phyloP scores from a whole-genome alignment of 2,329 filamentous ascomycete species.

The Fusarium lateritium region DNA sequence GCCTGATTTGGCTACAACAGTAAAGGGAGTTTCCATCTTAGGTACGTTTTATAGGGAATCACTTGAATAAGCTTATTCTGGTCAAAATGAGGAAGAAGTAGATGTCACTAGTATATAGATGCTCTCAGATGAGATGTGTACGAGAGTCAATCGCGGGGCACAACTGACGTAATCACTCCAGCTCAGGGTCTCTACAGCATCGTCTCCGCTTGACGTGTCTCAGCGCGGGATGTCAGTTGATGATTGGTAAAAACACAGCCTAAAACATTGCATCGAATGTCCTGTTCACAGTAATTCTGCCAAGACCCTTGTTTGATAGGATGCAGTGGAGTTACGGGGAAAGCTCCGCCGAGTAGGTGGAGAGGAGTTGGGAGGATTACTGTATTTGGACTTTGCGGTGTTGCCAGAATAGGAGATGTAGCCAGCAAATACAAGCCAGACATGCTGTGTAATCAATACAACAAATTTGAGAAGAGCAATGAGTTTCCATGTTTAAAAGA shows the following conservation, averaged over 20 bases:
- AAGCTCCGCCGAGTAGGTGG: conserved; percentile 15
- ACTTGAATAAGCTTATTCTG: not conserved
- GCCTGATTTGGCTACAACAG: conserved; percentile 68
- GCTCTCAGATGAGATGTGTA: not conserved
- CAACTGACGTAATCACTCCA: conserved; percentile 38
- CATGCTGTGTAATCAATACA: not conserved
- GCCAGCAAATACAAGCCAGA: not conserved
- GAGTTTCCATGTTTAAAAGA: too few relatives aligned
- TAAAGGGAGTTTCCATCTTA: conserved; percentile 47
- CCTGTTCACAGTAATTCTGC: conserved; percentile 11
- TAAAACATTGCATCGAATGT: not conserved
- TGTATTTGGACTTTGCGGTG: not conserved
- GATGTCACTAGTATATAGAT: conserved; percentile 11
- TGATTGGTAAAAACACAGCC: conserved; percentile 14
- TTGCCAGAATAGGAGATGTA: conserved; percentile 1
- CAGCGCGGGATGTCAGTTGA: not conserved
- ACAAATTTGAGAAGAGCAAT: not conserved
- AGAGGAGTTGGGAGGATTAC: conserved; percentile 5
- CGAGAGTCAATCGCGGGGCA: conserved; percentile 30
- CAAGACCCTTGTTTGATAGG: not conserved
- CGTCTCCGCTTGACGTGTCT: conserved; percentile 21
- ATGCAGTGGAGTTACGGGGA: conserved; percentile 8
- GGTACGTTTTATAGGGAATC: not conserved
- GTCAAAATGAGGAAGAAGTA: not conserved
- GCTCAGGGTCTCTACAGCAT: not conserved